Evolutionary conservation across 257 asterid species (phyloP).

Genomic region (Nicotiana sylvestris): DNA sequence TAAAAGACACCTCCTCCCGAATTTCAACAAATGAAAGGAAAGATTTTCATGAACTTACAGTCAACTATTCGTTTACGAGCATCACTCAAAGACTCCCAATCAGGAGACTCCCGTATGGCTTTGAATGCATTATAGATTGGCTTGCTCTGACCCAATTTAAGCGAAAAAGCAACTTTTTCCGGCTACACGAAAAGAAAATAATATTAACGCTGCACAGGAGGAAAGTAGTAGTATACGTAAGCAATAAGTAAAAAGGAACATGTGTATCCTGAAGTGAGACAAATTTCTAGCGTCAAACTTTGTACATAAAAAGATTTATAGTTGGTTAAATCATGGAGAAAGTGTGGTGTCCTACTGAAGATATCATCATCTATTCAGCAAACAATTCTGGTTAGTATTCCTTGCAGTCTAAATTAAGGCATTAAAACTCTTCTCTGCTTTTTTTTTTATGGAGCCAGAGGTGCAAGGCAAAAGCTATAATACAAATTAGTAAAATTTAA

Average conservation of each 20-base stretch:
- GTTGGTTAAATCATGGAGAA: neutral
- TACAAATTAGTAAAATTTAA: neutral
- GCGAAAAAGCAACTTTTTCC: slow-evolving; percentile 79
- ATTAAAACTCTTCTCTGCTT: neutral
- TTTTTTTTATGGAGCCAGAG: neutral
- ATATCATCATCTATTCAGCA: neutral
- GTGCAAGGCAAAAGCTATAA: neutral
- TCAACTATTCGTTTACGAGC: slow-evolving; percentile 95
- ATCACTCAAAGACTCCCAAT: slow-evolving; percentile 71
- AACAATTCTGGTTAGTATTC: neutral
- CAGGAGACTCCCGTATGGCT: slow-evolving; percentile 70
- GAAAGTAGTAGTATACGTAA: neutral
- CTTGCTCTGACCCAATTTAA: slow-evolving; percentile 88
- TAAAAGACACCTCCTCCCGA: neutral
- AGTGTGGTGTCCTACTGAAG: neutral
- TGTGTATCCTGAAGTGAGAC: neutral
- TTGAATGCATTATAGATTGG: slow-evolving; percentile 89
- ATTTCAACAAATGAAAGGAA: neutral
- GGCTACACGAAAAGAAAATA: slow-evolving; percentile 50
- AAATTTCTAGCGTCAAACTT: neutral
- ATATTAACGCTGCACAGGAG: neutral
- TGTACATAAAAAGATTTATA: neutral
- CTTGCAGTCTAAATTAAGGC: neutral
- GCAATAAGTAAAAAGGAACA: neutral
- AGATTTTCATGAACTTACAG: slow-evolving; percentile 32